Conservation (phyloP, 805 yeast genomes). For the Sugiyamaella boreocaroliniensis region DNA sequence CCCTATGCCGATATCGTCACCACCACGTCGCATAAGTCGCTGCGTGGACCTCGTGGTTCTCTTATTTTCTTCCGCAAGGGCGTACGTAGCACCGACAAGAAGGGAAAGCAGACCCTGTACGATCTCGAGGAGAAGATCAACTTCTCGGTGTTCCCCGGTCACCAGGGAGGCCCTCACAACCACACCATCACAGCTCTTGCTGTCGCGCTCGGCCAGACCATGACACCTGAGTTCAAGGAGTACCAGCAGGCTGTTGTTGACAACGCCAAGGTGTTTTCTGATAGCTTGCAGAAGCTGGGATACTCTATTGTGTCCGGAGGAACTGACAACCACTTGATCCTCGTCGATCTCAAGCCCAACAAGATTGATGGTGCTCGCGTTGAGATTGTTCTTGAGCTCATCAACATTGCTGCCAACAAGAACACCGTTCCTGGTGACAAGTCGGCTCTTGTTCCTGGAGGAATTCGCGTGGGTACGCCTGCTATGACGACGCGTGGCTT, state of each 20-base stretch:
- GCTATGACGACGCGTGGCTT: slow-evolving; percentile 98
- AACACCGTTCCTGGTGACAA: slow-evolving; percentile 95
- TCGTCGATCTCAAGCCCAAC: slow-evolving; percentile 72
- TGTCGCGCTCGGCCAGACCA: slow-evolving; percentile 88
- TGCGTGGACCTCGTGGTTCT: slow-evolving; percentile 99
- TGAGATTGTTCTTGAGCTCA: slow-evolving; percentile 80
- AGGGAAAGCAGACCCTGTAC: slow-evolving; percentile 79
- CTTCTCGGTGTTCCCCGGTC: slow-evolving; percentile 98
- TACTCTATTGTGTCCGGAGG: slow-evolving; percentile 83
- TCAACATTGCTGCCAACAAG: slow-evolving; percentile 92
- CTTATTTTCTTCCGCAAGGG: slow-evolving; percentile 97
- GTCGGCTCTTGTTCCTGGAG: slow-evolving; percentile 93
- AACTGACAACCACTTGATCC: slow-evolving; percentile 89
- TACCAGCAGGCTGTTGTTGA: slow-evolving; percentile 79
- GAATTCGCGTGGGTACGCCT: slow-evolving; percentile 95
- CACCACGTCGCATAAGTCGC: slow-evolving; percentile 94
- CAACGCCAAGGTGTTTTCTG: slow-evolving; percentile 74
- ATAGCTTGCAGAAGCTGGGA: slow-evolving; percentile 56
- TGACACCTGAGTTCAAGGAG: slow-evolving; percentile 76
- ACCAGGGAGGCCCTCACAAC: slow-evolving; percentile 99
- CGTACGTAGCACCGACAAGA: slow-evolving; percentile 65
- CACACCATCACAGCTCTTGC: slow-evolving; percentile 96
- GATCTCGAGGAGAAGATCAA: slow-evolving; percentile 89
- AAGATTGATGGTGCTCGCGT: slow-evolving; percentile 93
- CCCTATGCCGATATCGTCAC: slow-evolving; percentile 92